Percentiles rank a stretch among this genome's conserved stretches.
Conservation (phyloP, 83 land plant species). For the Diphasiastrum complanatum region DNA sequence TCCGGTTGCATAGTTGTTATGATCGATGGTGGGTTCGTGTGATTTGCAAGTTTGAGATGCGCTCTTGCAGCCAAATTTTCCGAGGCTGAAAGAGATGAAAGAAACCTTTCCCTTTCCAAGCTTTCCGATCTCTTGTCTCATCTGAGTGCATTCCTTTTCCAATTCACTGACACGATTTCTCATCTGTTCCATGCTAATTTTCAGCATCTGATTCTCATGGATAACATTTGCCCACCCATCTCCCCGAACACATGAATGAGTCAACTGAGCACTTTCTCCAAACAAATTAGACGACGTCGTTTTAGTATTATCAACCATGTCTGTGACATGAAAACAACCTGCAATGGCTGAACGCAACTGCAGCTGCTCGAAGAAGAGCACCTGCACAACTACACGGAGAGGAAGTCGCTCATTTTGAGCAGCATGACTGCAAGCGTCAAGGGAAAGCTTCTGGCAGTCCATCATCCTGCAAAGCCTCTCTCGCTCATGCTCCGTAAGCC, state of each 20-base stretch:
- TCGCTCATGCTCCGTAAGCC: slow-evolving; percentile 45
- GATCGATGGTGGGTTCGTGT: slow-evolving; percentile 45
- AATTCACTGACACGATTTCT: slow-evolving; percentile 52
- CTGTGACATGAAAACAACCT: slow-evolving; percentile 54
- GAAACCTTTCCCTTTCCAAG: slow-evolving; percentile 35
- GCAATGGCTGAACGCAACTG: slow-evolving; percentile 50
- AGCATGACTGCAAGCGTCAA: slow-evolving; percentile 64
- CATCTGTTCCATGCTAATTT: slow-evolving; percentile 64
- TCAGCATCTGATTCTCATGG: slow-evolving; percentile 57
- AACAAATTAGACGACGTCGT: slow-evolving; percentile 32
- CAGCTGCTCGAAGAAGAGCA: slow-evolving; percentile 61
- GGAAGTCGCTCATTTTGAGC: slow-evolving; percentile 61
- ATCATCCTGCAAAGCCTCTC: slow-evolving; percentile 48
- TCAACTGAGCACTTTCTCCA: slow-evolving; percentile 18
- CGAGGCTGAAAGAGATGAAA: slow-evolving; percentile 27
- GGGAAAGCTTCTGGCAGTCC: slow-evolving; percentile 57
- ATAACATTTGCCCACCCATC: slow-evolving; percentile 46
- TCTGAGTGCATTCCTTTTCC: slow-evolving; percentile 58
- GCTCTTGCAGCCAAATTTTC: slow-evolving; percentile 41
- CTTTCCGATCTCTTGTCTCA: slow-evolving; percentile 64
- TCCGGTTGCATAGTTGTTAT: too few relatives aligned
- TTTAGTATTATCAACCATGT: slow-evolving; percentile 44
- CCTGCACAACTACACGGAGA: slow-evolving; percentile 55
- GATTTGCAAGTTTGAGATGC: slow-evolving; percentile 59
- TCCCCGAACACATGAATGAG: slow-evolving; percentile 6